Evolutionary conservation across 2,329 filamentous ascomycete species (phyloP).

Genomic region (Talaromyces sp.): DNA sequence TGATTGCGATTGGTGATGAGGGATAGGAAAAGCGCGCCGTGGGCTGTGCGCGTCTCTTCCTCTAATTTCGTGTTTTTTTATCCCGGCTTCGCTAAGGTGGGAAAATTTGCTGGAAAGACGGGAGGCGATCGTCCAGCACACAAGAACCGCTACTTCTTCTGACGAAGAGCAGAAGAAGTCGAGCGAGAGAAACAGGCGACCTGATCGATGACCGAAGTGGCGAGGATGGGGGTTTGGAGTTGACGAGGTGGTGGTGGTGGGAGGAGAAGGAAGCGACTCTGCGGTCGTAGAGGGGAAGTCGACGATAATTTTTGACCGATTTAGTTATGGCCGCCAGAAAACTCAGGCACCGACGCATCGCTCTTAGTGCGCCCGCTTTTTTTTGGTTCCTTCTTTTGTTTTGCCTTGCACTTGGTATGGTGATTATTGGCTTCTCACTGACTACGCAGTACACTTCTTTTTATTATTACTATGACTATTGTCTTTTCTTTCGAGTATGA

Average conservation of each 20-base stretch:
- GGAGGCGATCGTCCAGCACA: slow-evolving; percentile 15
- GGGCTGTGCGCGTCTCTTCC: slow-evolving; percentile 35
- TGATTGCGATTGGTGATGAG: slow-evolving; percentile 51
- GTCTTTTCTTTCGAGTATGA: not conserved
- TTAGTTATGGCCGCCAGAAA: not conserved
- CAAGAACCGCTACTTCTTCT: not conserved
- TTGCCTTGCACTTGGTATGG: not conserved
- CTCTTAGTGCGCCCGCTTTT: not conserved
- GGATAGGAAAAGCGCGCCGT: slow-evolving; percentile 33
- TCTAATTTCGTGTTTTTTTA: slow-evolving; percentile 10
- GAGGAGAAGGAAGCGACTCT: not conserved
- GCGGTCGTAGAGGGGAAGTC: not conserved
- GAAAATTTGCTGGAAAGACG: slow-evolving; percentile 18
- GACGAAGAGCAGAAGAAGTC: not conserved
- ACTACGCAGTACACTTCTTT: not conserved
- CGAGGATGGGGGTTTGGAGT: not conserved
- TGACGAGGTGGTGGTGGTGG: not conserved
- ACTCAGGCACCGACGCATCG: not conserved
- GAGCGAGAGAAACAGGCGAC: not conserved
- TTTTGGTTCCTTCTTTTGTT: not conserved
- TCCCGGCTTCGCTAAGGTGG: slow-evolving; percentile 1
- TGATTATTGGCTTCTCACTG: not conserved
- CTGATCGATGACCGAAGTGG: not conserved
- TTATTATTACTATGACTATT: not conserved
- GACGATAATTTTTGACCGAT: not conserved